Evolutionary conservation across 805 yeast species (phyloP).

Genomic region (Scheffersomyces lignosus): DNA sequence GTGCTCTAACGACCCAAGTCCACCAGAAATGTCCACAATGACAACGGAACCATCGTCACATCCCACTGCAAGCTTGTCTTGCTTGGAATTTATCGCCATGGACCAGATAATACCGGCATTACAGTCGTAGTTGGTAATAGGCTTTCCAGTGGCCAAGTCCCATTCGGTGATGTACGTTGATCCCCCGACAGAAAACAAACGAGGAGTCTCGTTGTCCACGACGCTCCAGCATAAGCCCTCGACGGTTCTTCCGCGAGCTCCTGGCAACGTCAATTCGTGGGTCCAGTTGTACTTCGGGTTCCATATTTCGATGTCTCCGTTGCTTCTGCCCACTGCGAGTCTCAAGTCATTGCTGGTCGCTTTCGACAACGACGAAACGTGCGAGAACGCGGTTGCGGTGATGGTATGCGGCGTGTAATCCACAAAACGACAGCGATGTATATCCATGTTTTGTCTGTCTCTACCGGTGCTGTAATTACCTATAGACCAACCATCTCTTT

Average conservation of each 20-base stretch:
- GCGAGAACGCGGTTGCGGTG: constrained; percentile 79
- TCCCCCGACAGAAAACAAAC: constrained; percentile 93
- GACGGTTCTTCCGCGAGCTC: constrained; percentile 79
- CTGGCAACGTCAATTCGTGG: constrained; percentile 69
- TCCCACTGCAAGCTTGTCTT: constrained; percentile 75
- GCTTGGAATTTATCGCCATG: constrained; percentile 60
- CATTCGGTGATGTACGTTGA: constrained; percentile 90
- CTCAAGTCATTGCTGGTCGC: constrained; percentile 55
- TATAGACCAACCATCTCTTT: too few species aligned
- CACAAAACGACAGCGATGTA: constrained; percentile 90
- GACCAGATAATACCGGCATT: constrained; percentile 96
- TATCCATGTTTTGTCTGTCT: constrained; percentile 64
- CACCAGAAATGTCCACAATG: constrained; percentile 80
- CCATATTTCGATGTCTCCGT: constrained; percentile 97
- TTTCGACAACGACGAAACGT: constrained; percentile 43
- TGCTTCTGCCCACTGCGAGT: constrained; percentile 87
- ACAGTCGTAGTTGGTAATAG: constrained; percentile 77
- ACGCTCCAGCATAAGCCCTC: constrained; percentile 87
- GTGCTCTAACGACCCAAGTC: constrained; percentile 79
- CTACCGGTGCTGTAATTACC: too few species aligned
- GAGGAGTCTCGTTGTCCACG: constrained; percentile 42
- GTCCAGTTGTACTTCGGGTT: constrained; percentile 82
- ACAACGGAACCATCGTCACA: constrained; percentile 95
- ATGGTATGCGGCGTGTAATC: constrained; percentile 84
- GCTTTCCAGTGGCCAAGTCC: constrained; percentile 75